Evolutionary conservation across 1,284 basidiomycete species (phyloP), one percentile per base, ranked within the genome.

Genomic region (Clitocybe nebularis): DNA sequence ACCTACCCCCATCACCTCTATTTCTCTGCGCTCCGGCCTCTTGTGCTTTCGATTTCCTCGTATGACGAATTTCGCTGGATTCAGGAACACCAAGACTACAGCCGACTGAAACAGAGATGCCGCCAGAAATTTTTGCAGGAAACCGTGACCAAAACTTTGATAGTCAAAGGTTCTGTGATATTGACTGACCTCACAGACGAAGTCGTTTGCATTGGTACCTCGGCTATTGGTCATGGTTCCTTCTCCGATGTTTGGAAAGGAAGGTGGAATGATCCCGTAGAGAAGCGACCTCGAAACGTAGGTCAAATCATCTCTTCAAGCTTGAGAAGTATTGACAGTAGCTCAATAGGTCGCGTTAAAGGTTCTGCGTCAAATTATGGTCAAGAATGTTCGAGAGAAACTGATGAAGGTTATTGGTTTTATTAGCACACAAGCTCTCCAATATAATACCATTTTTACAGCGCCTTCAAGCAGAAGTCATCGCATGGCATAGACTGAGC

Each of bases 221-320:
- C 56, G 39, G 55, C 78, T 0, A 66, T 76, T 16, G 71, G 61
- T 9, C 66, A 70, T 56, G 77, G 77, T 0, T 68, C 72, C 6
- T 79, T 79, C 47, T 71, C 76, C 24, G 78, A 80, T 52, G 73
- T 80, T 3, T 80, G 76, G 76, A 75, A 73, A 53, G 78, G 72
- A 0, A 49, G 58, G 6, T 79, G 75, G 77, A 66, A 62, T 39
- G 71, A 77, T 45, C 59, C 64, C 10, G 61, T 68, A 30, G 62
- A 71, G 43, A 62, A 62, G 19, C 58, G 65, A 28, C 61, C 63
- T 11, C 57, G 58, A 47, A 52, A 55, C 50, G 74, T 75, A 45
- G 47, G 53, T 41, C n/a, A n/a, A n/a, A n/a, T n/a, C n/a, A 45
- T 32, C 11, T 14, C 6, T 16, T 9, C 11, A n/a, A 35, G 24